These are phyloP conservation scores for Populus hybrid DNA, from an alignment of 441 rosid species.

Conservation along the genomic window DNA sequence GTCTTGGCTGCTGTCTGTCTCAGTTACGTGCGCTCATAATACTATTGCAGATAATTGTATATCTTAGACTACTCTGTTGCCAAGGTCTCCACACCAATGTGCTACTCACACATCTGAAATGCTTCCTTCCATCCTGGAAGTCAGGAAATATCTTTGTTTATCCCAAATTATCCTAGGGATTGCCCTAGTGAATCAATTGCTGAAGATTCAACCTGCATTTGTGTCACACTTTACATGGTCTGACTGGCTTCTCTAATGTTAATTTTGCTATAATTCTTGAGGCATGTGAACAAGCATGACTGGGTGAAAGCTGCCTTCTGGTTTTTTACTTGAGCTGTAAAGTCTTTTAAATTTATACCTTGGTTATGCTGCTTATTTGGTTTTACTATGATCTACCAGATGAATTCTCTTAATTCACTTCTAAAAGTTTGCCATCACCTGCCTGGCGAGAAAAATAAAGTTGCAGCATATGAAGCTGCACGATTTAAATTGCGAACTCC, in stretches of 20 bases:
- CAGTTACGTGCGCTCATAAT: not conserved
- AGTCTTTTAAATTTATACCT: not conserved
- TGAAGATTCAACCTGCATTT: not conserved
- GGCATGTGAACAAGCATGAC: not conserved
- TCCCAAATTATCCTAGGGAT: too few species aligned
- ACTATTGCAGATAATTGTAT: not conserved
- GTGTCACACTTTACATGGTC: not conserved
- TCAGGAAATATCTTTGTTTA: too few species aligned
- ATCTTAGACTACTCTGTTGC: not conserved
- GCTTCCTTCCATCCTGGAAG: not conserved
- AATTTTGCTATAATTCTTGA: not conserved
- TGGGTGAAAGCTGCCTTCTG: not conserved
- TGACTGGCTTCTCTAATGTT: not conserved
- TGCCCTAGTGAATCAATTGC: too few species aligned
- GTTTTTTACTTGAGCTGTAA: not conserved
- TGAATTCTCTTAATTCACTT: constrained; percentile 85
- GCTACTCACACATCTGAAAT: not conserved
- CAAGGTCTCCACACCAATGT: not conserved
- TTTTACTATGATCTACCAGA: constrained; percentile 49
- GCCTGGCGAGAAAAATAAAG: constrained; percentile 48
- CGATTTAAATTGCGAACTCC: constrained; percentile 60
- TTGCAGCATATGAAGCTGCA: constrained; percentile 61
- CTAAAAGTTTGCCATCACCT: constrained; percentile 66
- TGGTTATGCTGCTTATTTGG: constrained; percentile 15
- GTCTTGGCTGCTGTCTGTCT: not conserved